Conservation (phyloP, 139 green algal species). For the Volvox africanus region DNA sequence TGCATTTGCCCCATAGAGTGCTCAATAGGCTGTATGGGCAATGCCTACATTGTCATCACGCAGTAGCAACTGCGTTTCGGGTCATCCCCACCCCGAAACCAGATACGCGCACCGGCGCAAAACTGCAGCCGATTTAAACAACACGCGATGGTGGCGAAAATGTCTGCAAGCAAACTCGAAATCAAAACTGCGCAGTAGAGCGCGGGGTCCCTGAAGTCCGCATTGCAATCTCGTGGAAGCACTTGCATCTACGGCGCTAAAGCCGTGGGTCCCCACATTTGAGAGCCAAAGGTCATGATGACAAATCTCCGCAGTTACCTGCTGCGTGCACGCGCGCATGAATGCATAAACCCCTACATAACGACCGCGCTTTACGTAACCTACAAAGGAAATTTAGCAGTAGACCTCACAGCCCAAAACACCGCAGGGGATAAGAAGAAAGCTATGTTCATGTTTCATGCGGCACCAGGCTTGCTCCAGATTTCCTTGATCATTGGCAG, state of each 20-base stretch:
- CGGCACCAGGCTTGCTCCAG: slow-evolving; percentile 52
- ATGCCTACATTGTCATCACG: not conserved
- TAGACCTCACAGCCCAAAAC: not conserved
- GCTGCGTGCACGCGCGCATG: slow-evolving; percentile 13
- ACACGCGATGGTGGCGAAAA: not conserved
- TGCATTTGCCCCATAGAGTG: not conserved
- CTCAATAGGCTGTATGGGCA: not conserved
- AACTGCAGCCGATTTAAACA: not conserved
- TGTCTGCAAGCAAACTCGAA: slow-evolving; percentile 3
- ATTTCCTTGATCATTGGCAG: slow-evolving; percentile 66
- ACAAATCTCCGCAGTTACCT: slow-evolving; percentile 18
- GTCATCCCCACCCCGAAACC: not conserved
- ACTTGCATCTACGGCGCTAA: not conserved
- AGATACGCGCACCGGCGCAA: not conserved
- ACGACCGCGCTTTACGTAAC: not conserved
- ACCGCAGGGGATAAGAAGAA: not conserved
- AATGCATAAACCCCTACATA: slow-evolving; percentile 20
- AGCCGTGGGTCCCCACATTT: not conserved
- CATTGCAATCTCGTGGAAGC: slow-evolving; percentile 1
- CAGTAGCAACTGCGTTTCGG: not conserved
- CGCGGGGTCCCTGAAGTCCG: slow-evolving; percentile 4
- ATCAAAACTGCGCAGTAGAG: slow-evolving; percentile 18
- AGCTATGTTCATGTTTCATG: not conserved
- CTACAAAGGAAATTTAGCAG: slow-evolving; percentile 1
- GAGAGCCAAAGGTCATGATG: not conserved